Evolutionary conservation across 192 early-diverging fungal genomes (phyloP), one percentile per base, ranked within the genome.

Genomic region (Backusella parvicylindrica): DNA sequence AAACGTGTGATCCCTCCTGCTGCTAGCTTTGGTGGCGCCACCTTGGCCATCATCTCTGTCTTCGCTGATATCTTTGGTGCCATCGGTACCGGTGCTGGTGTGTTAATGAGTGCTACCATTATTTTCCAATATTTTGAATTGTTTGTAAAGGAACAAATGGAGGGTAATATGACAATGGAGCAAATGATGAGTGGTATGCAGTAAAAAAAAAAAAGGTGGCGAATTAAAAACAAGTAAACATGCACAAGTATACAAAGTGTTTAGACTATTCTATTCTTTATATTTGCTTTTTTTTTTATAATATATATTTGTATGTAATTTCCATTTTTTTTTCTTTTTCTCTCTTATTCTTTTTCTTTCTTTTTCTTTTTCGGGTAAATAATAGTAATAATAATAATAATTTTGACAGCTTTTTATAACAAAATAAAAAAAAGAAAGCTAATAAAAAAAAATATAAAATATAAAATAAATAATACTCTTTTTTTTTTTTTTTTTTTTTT

Each of bases 61-160:
- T 87, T 92, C 79, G 98, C 97, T 31, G 98, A 99, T 87, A 90
- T 99, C 75, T 85, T 99, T 53, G 96, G 96, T 50, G 98, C 98
- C 26, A 97, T 99, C 88, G 98, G 98, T 30, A 97, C 96, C 31
- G 98, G 98, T 63, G 99, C 98, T 31, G 98, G 98, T 91, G 99
- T 99, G 74, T 85, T 99, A 77, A 82, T 99, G 70, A 94, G 95
- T 70, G 97, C 98, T 31, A 99, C 64, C 15, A 41, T 73, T 66
- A 63, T 73, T 15, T 73, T 64, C 38, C 60, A 96, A 86, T 97
- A 98, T 90, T 97, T 95, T 89, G 96, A 97, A 84, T 91, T 96
- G 80, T 97, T 97, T 87, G 90, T 96, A 75, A 97, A 96, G 87
- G 97, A 97, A 86, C 93, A 92, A 84, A 84, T 87, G 30, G 92